Evolutionary conservation across 2,329 filamentous ascomycete species (phyloP).

Genomic region (Bimuria novae-zelandiae): DNA sequence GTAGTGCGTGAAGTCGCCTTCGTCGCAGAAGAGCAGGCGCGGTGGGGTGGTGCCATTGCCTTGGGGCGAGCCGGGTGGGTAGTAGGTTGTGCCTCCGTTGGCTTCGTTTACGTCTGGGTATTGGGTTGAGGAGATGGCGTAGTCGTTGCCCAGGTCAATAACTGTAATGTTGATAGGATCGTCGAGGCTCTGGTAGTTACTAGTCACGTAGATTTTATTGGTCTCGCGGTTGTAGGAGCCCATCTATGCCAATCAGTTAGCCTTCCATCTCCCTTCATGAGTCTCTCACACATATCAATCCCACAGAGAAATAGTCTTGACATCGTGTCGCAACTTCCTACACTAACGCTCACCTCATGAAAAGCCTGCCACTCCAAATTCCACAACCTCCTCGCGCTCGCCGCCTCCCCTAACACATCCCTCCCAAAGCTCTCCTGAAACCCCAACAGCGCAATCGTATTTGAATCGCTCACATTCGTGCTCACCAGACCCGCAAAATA

Average conservation of each 20-base stretch:
- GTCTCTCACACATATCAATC: too few species aligned
- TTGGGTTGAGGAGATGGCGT: constrained; percentile 44
- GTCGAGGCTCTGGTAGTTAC: constrained; percentile 40
- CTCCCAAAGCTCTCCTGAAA: constrained; percentile 41
- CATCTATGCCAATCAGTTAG: constrained; percentile 11
- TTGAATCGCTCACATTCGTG: constrained; percentile 37
- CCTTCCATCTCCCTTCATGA: too few species aligned
- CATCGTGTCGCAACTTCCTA: background rate
- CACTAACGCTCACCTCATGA: constrained; percentile 44
- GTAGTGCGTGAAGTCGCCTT: constrained; percentile 47
- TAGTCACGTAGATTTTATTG: constrained; percentile 50
- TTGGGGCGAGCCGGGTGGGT: constrained; percentile 32
- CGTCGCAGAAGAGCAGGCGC: constrained; percentile 40
- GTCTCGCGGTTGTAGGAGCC: constrained; percentile 40
- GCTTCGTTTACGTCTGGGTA: constrained; percentile 46
- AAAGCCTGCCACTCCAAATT: constrained; percentile 39
- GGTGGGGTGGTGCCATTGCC: constrained; percentile 30
- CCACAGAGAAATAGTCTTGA: background rate
- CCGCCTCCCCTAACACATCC: constrained; percentile 38
- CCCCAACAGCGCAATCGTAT: constrained; percentile 42
- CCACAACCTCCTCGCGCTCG: constrained; percentile 40
- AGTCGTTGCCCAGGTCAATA: constrained; percentile 47
- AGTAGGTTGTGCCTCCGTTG: constrained; percentile 44
- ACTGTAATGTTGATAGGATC: constrained; percentile 44
- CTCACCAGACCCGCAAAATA: constrained; percentile 37